A percentile compares a stretch with the other conserved stretches of the same genome.
Evolutionary conservation across 75 land plant genomes (phyloP).

Genomic region (Adiantum capillusveneris): DNA sequence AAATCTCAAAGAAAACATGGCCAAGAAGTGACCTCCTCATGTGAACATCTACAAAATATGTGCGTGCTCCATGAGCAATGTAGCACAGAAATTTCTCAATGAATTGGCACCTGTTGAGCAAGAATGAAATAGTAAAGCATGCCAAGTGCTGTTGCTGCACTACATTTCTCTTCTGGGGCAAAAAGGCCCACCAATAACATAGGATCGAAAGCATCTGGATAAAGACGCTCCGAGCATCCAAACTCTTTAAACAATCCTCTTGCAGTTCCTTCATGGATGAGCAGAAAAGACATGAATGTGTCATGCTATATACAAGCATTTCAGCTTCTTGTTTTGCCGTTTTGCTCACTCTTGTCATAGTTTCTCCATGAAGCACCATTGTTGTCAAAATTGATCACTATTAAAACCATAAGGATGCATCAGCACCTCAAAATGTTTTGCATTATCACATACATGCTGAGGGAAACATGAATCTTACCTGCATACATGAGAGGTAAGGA

Average conservation of each 20-base stretch:
- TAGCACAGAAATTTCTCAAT: not conserved
- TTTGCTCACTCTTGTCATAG: constrained; percentile 64
- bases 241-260: constrained; percentile 68
- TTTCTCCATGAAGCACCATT: constrained; percentile 76
- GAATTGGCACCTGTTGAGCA: constrained; percentile 61
- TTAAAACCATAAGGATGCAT: not conserved
- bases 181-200: constrained; percentile 71
- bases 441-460: not conserved
- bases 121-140: constrained; percentile 73
- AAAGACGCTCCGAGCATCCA: constrained; percentile 79
- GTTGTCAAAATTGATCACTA: constrained; percentile 89
- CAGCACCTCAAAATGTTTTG: no score
- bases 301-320: no score
- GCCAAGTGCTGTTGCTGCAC: constrained; percentile 76
- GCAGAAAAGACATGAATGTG: no score
- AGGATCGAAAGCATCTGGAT: constrained; percentile 55
- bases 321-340: no score
- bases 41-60: not conserved
- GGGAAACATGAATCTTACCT: constrained; percentile 28
- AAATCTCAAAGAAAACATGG: no score
- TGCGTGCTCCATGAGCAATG: no score
- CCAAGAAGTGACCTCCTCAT: no score
- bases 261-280: constrained; percentile 80
- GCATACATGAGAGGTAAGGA: constrained; percentile 70
- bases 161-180: constrained; percentile 80